Base-by-base conservation (phyloP, 2,329 filamentous ascomycete species). In the Pseudogymnoascus sp. region DNA sequence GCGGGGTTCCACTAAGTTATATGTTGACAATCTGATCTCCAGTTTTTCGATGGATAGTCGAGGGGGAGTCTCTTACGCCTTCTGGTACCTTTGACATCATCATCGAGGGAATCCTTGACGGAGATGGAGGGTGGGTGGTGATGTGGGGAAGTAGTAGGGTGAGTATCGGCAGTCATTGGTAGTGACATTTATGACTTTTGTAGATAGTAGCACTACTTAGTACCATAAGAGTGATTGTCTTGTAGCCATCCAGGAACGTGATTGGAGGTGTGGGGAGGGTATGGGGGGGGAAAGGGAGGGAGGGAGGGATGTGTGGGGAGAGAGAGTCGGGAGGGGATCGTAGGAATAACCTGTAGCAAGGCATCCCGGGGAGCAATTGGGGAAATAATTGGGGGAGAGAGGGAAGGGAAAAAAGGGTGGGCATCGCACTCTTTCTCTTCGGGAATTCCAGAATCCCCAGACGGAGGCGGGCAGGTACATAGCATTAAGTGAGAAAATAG, bases 81-180 rank as follows among this genome's bases (percentile, higher is more conserved):
- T 4, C 48, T 31, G 25, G 48, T 54, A 54, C 48, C 48, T 54
- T 54, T 54, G 48, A 54, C 48, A 54, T 54, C 48, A 54, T 54
- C 23, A 54, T 54, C 23, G 48, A 54, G n/a, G 23, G 48, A 11
- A 6, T 54, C 23, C 23, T 54, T 31, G 48, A 54, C 4, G 48
- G 25, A 43, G 6, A 41, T 41, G 37, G 37, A 31, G 28, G 31
- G 31, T 37, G 28, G 31, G 31, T 37, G 41, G 16, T 45, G 41
- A 45, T 11, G n/a, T 21, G 36, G 41, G 41, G 39, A 43, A n/a
- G 19, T 13, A 23, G 21, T 25, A 51, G 21, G 11, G 13, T 7
- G 23, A 28, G 7, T 31, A 3, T 28, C 8, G 25, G 48, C 7
- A 54, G 23, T 54, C 48, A 54, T 54, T 54, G 48, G 48, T 31